These are phyloP conservation scores for Crucihimalaya himalaica DNA, from an alignment of 345 rosid genomes.

Conservation along the genomic window DNA sequence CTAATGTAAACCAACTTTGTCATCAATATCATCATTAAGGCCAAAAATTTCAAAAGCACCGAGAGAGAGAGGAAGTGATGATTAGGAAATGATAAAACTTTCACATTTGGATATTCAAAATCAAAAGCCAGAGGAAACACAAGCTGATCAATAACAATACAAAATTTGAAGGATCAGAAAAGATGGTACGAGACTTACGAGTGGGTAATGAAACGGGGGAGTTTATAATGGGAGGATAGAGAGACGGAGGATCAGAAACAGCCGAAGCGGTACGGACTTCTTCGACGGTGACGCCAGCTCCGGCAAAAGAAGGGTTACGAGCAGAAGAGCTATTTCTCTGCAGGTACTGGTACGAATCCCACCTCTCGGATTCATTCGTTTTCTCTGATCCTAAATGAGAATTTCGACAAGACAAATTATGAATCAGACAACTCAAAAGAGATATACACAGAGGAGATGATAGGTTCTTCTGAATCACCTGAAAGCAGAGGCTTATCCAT, in stretches of 20 bases:
- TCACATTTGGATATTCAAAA: not conserved
- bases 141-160: not conserved
- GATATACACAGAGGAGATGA: not conserved
- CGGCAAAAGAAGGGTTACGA: conserved; percentile 66
- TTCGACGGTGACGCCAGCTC: conserved; percentile 76
- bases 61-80: not conserved
- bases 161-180: not conserved
- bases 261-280: conserved; percentile 93
- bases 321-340: conserved; percentile 66
- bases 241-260: conserved; percentile 66
- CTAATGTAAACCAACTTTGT: not conserved
- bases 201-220: conserved; percentile 64
- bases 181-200: conserved; percentile 41
- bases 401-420: not conserved
- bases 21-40: not conserved
- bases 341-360: conserved; percentile 80
- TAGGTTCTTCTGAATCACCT: conserved; percentile 39
- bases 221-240: conserved; percentile 70
- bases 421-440: conserved; percentile 11
- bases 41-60: not conserved
- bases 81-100: conserved; percentile 6
- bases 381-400: conserved; percentile 40
- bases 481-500: conserved; percentile 81
- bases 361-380: conserved; percentile 50
- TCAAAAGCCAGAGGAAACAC: not conserved